A percentile compares a stretch with the other conserved stretches of the same genome.
Evolutionary conservation across 179 eudicot genomes (phyloP).

Genomic region (Vitellaria paradoxa): DNA sequence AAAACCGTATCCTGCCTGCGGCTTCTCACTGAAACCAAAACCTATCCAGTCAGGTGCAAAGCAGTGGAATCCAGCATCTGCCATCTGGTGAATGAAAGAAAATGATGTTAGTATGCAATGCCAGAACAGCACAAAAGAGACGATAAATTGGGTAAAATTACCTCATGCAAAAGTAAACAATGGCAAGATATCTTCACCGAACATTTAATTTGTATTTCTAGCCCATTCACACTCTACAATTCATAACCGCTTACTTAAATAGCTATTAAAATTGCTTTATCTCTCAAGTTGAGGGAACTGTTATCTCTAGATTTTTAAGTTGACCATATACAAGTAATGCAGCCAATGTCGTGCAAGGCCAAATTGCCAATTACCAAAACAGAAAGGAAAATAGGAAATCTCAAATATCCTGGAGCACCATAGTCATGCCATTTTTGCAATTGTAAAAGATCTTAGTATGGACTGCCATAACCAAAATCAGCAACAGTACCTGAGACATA

Average conservation of each 20-base stretch:
- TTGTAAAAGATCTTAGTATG: background rate
- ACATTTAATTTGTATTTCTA: background rate
- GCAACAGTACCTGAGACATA: constrained; percentile 75
- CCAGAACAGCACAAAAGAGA: background rate
- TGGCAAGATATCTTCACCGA: background rate
- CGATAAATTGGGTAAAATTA: background rate
- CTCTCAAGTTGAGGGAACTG: background rate
- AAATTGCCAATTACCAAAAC: background rate
- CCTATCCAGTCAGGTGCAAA: constrained; percentile 99
- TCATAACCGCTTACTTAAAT: background rate
- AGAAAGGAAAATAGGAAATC: background rate
- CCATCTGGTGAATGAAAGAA: constrained; percentile 49
- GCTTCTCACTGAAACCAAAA: constrained; percentile 98
- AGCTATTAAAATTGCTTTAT: background rate
- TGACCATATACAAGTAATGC: too few relatives aligned
- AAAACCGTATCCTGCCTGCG: constrained; percentile 89
- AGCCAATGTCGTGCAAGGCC: background rate
- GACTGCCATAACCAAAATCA: background rate
- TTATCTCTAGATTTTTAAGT: background rate
- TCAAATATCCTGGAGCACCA: background rate
- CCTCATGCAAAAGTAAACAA: background rate
- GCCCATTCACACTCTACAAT: background rate
- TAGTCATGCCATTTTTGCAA: background rate
- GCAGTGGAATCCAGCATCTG: constrained; percentile 93
- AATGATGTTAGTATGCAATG: constrained; percentile 15